A percentile compares a stretch with the other conserved stretches of the same genome.
phyloP scores from a whole-genome alignment of 106 monocot genomes.

The Dactylorhiza incarnata region DNA sequence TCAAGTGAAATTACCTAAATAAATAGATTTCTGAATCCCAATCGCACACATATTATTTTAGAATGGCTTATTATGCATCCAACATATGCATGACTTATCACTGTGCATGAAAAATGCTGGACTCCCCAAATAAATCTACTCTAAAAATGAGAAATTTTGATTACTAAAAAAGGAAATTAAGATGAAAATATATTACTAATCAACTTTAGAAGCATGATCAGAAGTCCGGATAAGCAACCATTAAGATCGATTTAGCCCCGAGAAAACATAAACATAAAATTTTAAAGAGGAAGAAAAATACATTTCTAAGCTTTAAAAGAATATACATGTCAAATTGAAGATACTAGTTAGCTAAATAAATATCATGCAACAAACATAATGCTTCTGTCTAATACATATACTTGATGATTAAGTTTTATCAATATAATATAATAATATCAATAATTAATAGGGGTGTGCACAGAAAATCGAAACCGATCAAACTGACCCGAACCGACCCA shows the following conservation, averaged over 20 bases:
- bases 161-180: slow-evolving; percentile 16
- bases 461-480: too few relatives aligned
- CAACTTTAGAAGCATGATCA: neutral
- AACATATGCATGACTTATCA: neutral
- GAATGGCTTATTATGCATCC: neutral
- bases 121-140: too few relatives aligned
- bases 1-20: too few relatives aligned
- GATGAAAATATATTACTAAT: slow-evolving; percentile 1
- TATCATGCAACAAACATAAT: neutral
- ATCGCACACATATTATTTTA: neutral
- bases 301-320: neutral
- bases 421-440: too few relatives aligned
- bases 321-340: neutral
- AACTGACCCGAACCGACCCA: too few relatives aligned
- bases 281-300: neutral
- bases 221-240: neutral
- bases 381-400: neutral
- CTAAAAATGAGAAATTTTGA: too few relatives aligned
- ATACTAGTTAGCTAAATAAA: neutral
- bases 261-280: neutral
- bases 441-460: too few relatives aligned
- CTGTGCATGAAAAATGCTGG: too few relatives aligned
- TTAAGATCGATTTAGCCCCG: neutral
- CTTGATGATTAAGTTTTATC: too few relatives aligned
- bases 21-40: neutral